These are phyloP conservation scores for Oryza brachyantha DNA, from an alignment of 176 grass and related monocot genomes.

Conservation along the genomic window DNA sequence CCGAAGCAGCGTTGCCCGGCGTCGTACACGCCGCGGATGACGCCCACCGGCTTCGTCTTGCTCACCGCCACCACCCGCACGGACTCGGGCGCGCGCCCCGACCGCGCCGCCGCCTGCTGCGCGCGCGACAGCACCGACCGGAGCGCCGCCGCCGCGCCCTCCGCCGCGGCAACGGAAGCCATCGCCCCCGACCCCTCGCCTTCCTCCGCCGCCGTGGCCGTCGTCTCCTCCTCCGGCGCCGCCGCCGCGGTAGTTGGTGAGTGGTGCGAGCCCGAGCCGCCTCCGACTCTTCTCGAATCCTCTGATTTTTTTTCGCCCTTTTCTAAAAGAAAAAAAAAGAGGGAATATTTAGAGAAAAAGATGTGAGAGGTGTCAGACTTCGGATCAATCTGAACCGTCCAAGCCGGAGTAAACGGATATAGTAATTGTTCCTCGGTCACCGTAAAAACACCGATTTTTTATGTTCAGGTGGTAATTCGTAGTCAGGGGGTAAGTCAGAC, in stretches of 20 bases:
- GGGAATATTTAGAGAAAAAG: not conserved
- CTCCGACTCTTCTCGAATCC: not conserved
- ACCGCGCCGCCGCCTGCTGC: constrained; percentile 64
- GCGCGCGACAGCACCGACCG: constrained; percentile 65
- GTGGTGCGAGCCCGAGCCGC: not conserved
- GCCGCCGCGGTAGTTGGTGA: constrained; percentile 17
- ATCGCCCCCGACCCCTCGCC: constrained; percentile 22
- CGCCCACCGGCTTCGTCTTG: constrained; percentile 74
- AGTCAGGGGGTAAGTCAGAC: too few species aligned
- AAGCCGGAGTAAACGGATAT: too few species aligned
- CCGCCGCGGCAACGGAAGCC: constrained; percentile 46
- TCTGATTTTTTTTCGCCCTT: not conserved
- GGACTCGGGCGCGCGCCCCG: constrained; percentile 40
- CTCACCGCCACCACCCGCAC: constrained; percentile 80
- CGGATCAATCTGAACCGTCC: not conserved
- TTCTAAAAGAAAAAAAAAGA: not conserved
- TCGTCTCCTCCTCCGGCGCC: constrained; percentile 14
- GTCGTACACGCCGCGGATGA: constrained; percentile 66
- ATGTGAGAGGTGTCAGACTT: not conserved
- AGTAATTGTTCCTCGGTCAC: too few species aligned
- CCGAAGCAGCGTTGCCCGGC: constrained; percentile 84
- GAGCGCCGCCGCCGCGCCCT: constrained; percentile 56
- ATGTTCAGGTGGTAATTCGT: too few species aligned
- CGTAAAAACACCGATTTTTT: too few species aligned
- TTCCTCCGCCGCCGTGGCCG: constrained; percentile 17